Conservation (phyloP, 768 basidiomycete species). For the Dioszegia hungarica region DNA sequence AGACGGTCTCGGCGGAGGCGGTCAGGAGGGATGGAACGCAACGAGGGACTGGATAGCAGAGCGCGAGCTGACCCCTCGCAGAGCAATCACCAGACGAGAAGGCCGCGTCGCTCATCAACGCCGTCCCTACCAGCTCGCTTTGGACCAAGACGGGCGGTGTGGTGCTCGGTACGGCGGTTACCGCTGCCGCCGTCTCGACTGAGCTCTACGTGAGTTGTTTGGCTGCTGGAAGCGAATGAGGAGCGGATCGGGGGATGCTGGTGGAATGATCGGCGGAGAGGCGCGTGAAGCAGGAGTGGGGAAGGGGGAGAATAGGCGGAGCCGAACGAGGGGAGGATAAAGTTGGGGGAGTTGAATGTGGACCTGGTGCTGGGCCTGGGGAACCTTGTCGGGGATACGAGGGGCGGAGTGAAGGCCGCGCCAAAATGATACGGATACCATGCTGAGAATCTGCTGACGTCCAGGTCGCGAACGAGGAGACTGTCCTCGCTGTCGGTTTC, state of each 20-base stretch:
- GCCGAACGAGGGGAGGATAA: neutral
- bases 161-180: constrained; percentile 79
- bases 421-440: too few relatives aligned
- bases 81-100: constrained; percentile 74
- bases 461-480: constrained; percentile 84
- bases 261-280: neutral
- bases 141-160: constrained; percentile 93
- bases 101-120: constrained; percentile 84
- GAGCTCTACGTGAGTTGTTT: constrained; percentile 69
- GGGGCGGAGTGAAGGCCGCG: too few relatives aligned
- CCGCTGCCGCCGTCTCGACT: constrained; percentile 89
- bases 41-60: too few relatives aligned
- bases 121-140: constrained; percentile 67
- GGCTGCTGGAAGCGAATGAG: neutral
- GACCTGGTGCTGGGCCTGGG: too few relatives aligned
- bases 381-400: too few relatives aligned
- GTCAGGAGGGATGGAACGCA: too few relatives aligned
- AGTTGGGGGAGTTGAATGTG: too few relatives aligned
- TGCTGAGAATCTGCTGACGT: constrained; percentile 8
- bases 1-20: too few relatives aligned
- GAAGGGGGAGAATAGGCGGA: neutral
- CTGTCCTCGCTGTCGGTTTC: constrained; percentile 77
- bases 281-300: neutral
- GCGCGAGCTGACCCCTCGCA: constrained; percentile 4
- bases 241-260: neutral